Evolutionary conservation across 2,329 filamentous ascomycete species (phyloP), one percentile per base, ranked within the genome.

Genomic region (Hypoxylon sp.): DNA sequence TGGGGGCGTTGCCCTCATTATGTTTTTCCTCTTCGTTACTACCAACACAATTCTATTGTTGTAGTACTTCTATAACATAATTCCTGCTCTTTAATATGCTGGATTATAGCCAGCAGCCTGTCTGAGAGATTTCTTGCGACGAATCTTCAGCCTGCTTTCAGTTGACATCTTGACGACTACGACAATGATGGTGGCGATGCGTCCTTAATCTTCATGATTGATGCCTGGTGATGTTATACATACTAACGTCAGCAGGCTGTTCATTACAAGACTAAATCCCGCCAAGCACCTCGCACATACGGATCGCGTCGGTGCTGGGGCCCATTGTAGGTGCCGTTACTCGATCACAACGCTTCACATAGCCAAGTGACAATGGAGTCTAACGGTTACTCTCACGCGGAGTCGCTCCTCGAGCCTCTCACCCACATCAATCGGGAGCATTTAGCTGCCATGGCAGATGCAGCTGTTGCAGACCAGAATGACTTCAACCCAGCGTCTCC

Each of bases 381-480:
- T 49, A 75, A 75, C 61, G 74, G 73, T n/a, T 78, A 77, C 65
- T 63, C 74, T 17, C 75, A 78, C 43, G 68, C 73, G n/a, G 76
- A 79, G 69, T 65, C 75, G 25, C 71, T 77, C 45, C 72, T 79
- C 9, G 76, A 79, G 63, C 76, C 76, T 60, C 69, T 78, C 32
- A 67, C 72, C 41, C 73, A 75, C 46, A 72, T 77, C 57, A 76
- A 78, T 60, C 74, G 76, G 34, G 76, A 77, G 57, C 77, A 79
- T 61, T 68, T 79, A 59, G 74, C 75, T 38, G 76, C 72, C 55
- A 87, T 87, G 85, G 81, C 85, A 65, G 83, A 87, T 45, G 73
- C 82, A 34, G 77, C 83, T 57, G 75, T 78, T 25, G 75, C 80
- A 28, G 84, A 87, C 53, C 85, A 86, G 59, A 78, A 82, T 57